These are phyloP conservation scores for Albugo candida DNA, from an alignment of 352 stramenopile species.

Conservation along the genomic window DNA sequence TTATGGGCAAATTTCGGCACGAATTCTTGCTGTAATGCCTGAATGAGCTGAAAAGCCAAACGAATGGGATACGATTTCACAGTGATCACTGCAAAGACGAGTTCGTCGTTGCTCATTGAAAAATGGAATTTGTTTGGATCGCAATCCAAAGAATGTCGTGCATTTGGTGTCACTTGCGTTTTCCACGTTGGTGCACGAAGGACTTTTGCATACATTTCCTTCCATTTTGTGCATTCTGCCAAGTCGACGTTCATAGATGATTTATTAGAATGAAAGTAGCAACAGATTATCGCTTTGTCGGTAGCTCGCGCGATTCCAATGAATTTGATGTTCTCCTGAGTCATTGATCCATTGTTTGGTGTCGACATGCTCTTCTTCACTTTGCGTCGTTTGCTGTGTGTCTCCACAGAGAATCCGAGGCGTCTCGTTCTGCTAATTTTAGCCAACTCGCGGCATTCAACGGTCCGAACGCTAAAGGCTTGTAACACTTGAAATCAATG, in stretches of 20 bases:
- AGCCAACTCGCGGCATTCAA: neutral
- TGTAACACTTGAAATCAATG: neutral
- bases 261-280: conserved; percentile 42
- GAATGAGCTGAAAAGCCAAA: conserved; percentile 67
- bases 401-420: neutral
- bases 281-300: conserved; percentile 63
- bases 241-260: conserved; percentile 26
- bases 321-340: conserved; percentile 71
- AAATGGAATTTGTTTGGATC: conserved; percentile 80
- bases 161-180: conserved; percentile 68
- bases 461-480: neutral
- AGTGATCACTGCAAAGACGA: conserved; percentile 65
- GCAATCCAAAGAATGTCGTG: conserved; percentile 68
- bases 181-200: conserved; percentile 72
- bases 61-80: conserved; percentile 67
- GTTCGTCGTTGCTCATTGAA: conserved; percentile 77
- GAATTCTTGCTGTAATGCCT: conserved; percentile 51
- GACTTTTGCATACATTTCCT: conserved; percentile 68
- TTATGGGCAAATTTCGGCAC: conserved; percentile 57
- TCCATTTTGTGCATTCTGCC: conserved; percentile 38
- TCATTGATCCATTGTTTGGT: conserved; percentile 18
- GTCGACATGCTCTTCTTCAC: neutral
- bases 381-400: neutral
- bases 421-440: neutral
- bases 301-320: conserved; percentile 54